Percentiles rank a stretch among this genome's conserved stretches.
Conservation (phyloP, 768 basidiomycete genomes). For the Auricularia sp. region DNA sequence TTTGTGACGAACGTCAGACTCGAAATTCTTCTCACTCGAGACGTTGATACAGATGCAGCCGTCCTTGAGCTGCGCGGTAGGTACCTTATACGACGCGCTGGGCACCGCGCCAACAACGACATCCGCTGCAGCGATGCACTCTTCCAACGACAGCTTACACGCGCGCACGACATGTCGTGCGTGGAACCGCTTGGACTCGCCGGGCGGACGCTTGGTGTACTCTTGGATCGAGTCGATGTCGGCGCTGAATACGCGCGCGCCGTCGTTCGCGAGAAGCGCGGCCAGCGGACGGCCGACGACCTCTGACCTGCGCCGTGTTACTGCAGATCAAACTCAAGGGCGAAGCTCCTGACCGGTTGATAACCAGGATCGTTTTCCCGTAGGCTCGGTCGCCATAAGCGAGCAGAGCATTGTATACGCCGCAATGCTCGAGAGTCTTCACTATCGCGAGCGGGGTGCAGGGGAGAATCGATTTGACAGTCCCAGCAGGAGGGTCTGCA, state of each 20-base stretch:
- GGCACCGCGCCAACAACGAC: conserved; percentile 95
- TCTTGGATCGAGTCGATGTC: conserved; percentile 95
- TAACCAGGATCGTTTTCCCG: conserved; percentile 85
- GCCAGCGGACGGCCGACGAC: conserved; percentile 97
- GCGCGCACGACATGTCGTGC: conserved; percentile 77
- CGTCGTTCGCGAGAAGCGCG: conserved; percentile 90
- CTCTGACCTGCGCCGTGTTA: conserved; percentile 53
- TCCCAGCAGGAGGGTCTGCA: conserved; percentile 69
- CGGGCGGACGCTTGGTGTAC: conserved; percentile 82
- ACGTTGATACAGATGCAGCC: conserved; percentile 92
- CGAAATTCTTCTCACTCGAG: conserved; percentile 93
- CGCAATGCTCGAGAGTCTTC: conserved; percentile 82
- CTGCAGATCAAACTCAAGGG: background rate
- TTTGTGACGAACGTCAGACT: conserved; percentile 84
- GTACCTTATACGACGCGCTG: conserved; percentile 71
- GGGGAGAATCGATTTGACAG: conserved; percentile 92
- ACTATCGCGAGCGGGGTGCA: conserved; percentile 97
- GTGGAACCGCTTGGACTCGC: conserved; percentile 47
- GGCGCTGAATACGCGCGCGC: conserved; percentile 87
- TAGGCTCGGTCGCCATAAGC: conserved; percentile 93
- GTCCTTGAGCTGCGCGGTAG: conserved; percentile 82
- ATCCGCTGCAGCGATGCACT: conserved; percentile 78
- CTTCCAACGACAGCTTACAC: conserved; percentile 53
- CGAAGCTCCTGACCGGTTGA: conserved; percentile 57
- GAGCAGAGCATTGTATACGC: conserved; percentile 88